These are phyloP conservation scores for Acer negundo DNA, from an alignment of 345 rosid genomes.

Conservation along the genomic window DNA sequence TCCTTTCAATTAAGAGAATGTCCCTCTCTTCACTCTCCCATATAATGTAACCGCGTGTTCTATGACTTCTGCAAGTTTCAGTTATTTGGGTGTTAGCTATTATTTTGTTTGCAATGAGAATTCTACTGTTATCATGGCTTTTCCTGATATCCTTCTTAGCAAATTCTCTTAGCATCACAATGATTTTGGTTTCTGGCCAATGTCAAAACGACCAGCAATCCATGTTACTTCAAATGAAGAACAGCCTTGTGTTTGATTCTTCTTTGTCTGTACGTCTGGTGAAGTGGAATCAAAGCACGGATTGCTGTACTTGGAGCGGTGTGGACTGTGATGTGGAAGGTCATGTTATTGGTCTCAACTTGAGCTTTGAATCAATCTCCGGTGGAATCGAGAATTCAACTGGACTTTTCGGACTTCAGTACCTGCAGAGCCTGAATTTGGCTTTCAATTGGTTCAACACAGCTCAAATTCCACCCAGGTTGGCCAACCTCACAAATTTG, in stretches of 20 bases:
- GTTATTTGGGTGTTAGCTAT: no score
- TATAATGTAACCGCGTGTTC: no score
- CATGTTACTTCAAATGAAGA: no score
- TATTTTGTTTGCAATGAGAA: background rate
- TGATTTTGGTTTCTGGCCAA: no score
- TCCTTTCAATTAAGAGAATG: no score
- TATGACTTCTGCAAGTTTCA: no score
- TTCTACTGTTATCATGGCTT: background rate
- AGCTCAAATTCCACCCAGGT: background rate
- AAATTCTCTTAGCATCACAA: no score
- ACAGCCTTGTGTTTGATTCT: background rate
- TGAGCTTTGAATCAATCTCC: conserved; percentile 27
- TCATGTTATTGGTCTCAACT: conserved; percentile 24
- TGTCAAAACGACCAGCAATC: no score
- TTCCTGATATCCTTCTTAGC: conserved; percentile 11
- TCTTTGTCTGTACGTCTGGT: background rate
- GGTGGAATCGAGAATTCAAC: conserved; percentile 24
- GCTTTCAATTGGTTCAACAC: conserved; percentile 7
- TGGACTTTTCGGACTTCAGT: conserved; percentile 20
- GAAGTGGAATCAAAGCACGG: conserved; percentile 9
- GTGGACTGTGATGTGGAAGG: conserved; percentile 17
- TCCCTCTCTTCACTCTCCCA: no score
- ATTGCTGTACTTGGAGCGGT: conserved; percentile 30
- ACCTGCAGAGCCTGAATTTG: conserved; percentile 23
- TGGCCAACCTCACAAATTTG: conserved; percentile 10